phyloP scores from a whole-genome alignment of 2,329 filamentous ascomycete species.

The Microthyrium microscopicum region DNA sequence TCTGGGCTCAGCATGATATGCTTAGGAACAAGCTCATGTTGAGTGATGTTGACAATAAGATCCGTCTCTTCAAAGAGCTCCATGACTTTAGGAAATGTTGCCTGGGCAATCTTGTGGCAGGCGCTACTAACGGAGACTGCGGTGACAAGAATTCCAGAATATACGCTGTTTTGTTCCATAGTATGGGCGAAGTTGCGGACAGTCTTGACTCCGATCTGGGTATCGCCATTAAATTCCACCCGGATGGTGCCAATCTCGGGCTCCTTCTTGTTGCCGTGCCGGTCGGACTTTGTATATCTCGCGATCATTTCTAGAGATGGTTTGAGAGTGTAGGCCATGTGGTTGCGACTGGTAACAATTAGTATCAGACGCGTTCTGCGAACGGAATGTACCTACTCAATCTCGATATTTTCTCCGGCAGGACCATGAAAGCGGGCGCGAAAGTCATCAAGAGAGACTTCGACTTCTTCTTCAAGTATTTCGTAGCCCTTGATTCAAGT shows the following conservation, averaged over 20 bases:
- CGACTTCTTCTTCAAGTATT: constrained; percentile 74
- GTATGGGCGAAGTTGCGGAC: constrained; percentile 79
- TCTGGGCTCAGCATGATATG: constrained; percentile 80
- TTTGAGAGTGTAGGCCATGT: constrained; percentile 75
- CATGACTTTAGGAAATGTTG: constrained; percentile 62
- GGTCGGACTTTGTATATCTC: constrained; percentile 60
- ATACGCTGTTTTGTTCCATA: constrained; percentile 65
- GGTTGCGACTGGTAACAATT: constrained; percentile 44
- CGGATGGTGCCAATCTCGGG: constrained; percentile 76
- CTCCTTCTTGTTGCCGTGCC: constrained; percentile 47
- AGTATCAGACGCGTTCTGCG: background rate
- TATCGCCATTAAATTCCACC: constrained; percentile 76
- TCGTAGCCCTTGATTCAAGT: constrained; percentile 60
- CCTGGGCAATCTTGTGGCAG: constrained; percentile 71
- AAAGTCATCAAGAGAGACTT: constrained; percentile 74
- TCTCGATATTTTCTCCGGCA: background rate
- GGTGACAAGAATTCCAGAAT: constrained; percentile 70
- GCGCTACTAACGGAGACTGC: constrained; percentile 67
- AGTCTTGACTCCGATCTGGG: constrained; percentile 75
- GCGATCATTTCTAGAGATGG: constrained; percentile 71
- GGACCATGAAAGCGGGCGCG: no score
- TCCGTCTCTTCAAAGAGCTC: constrained; percentile 96
- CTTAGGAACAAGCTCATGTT: constrained; percentile 89
- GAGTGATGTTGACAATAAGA: constrained; percentile 91
- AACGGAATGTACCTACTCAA: no score